Conservation (phyloP, 805 yeast genomes). For the Pichia heedii region DNA sequence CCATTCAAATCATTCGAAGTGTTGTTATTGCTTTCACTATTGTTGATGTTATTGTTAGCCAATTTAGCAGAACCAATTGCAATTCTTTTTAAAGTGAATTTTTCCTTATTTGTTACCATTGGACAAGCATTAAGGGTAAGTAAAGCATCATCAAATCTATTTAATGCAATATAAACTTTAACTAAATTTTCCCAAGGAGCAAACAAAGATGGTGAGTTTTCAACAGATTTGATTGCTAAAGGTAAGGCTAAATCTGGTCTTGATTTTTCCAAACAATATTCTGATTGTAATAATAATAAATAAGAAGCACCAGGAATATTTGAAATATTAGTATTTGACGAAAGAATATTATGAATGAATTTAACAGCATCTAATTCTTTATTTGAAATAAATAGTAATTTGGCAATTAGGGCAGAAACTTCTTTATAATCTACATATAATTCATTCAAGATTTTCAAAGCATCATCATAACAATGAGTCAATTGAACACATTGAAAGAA, state of each 20-base stretch:
- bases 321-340: constrained; percentile 24
- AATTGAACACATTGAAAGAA: constrained; percentile 54
- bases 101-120: constrained; percentile 67
- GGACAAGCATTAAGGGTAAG: constrained; percentile 73
- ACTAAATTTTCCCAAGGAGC: constrained; percentile 66
- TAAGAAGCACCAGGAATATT: constrained; percentile 42
- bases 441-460: constrained; percentile 47
- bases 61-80: background rate
- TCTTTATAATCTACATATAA: constrained; percentile 44
- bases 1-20: too few relatives aligned
- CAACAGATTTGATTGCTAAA: constrained; percentile 55
- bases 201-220: constrained; percentile 67
- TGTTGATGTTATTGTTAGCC: too few relatives aligned
- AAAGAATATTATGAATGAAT: constrained; percentile 38
- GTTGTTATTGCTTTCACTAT: too few relatives aligned
- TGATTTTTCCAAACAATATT: constrained; percentile 45
- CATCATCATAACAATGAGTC: constrained; percentile 57
- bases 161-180: constrained; percentile 49
- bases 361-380: constrained; percentile 53
- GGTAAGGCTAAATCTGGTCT: constrained; percentile 49
- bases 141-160: constrained; percentile 64
- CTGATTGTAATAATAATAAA: constrained; percentile 46
- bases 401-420: constrained; percentile 50
- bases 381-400: constrained; percentile 42
- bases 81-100: constrained; percentile 51